Percentiles rank a stretch among this genome's conserved stretches.
These are phyloP conservation scores for Blepharisma japonicum DNA, from an alignment of 73 alveolate species.

Conservation along the genomic window DNA sequence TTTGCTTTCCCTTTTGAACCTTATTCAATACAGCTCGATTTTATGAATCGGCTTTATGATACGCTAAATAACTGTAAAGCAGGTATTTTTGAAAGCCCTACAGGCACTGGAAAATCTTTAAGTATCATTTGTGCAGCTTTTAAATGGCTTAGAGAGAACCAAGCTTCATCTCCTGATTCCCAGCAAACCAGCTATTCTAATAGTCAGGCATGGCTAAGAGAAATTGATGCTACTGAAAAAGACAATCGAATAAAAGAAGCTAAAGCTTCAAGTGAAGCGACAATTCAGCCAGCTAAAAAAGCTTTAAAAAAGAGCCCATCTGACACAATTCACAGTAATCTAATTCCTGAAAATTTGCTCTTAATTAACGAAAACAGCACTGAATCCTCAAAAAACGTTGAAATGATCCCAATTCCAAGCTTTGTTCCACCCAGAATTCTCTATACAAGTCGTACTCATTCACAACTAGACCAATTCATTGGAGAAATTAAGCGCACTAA, in stretches of 20 bases:
- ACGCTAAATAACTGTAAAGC: constrained; percentile 32
- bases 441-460: constrained; percentile 82
- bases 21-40: constrained; percentile 49
- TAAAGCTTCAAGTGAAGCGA: no score
- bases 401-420: no score
- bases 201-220: constrained; percentile 26
- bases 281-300: no score
- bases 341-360: no score
- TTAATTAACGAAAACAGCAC: no score
- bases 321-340: no score
- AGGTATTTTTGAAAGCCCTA: constrained; percentile 83
- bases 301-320: no score
- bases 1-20: constrained; percentile 65
- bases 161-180: not conserved
- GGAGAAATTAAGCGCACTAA: constrained; percentile 69
- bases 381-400: no score
- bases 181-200: constrained; percentile 46
- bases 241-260: no score
- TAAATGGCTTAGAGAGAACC: not conserved
- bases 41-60: constrained; percentile 51
- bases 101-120: constrained; percentile 97
- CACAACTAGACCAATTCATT: constrained; percentile 69
- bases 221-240: not conserved
- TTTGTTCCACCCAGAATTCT: constrained; percentile 46
- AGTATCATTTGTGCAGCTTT: constrained; percentile 83